Evolutionary conservation across 2,329 filamentous ascomycete genomes (phyloP).

Genomic region (Diaporthe sp.): DNA sequence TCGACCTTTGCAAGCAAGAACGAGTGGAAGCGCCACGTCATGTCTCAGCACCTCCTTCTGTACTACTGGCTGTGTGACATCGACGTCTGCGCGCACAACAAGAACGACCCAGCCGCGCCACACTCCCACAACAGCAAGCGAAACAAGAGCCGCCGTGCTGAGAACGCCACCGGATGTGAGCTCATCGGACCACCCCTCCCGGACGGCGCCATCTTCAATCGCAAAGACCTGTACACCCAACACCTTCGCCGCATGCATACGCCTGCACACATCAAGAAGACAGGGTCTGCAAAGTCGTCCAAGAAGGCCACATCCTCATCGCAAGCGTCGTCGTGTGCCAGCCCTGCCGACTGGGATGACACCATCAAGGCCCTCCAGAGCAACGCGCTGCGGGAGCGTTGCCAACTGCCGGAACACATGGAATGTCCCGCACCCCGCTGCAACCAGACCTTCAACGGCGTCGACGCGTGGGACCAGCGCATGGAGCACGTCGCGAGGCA

Average conservation of each 20-base stretch:
- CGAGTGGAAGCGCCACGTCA: conserved; percentile 93
- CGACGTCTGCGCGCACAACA: conserved; percentile 60
- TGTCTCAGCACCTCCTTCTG: conserved; percentile 81
- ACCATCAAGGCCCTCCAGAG: conserved; percentile 66
- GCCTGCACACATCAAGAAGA: conserved; percentile 54
- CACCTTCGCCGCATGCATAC: conserved; percentile 89
- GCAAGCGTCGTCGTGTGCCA: background rate
- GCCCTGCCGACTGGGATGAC: conserved; percentile 56
- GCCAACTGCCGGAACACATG: conserved; percentile 70
- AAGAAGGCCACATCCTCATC: conserved; percentile 22
- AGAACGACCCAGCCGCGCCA: conserved; percentile 42
- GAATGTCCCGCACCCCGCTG: conserved; percentile 73
- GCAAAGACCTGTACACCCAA: conserved; percentile 91
- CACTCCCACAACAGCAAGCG: conserved; percentile 37
- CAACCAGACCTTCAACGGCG: conserved; percentile 65
- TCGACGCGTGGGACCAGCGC: conserved; percentile 78
- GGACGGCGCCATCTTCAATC: conserved; percentile 80
- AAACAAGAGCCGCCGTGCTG: conserved; percentile 19
- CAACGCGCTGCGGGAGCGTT: conserved; percentile 69
- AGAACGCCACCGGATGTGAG: conserved; percentile 28
- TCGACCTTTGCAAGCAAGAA: conserved; percentile 85
- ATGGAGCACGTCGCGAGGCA: conserved; percentile 92
- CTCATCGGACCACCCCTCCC: conserved; percentile 45
- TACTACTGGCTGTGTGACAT: conserved; percentile 81
- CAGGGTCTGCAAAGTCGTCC: conserved; percentile 2